Evolutionary conservation across 257 asterid species (phyloP).

Genomic region (Schizonepeta tenuifolia): DNA sequence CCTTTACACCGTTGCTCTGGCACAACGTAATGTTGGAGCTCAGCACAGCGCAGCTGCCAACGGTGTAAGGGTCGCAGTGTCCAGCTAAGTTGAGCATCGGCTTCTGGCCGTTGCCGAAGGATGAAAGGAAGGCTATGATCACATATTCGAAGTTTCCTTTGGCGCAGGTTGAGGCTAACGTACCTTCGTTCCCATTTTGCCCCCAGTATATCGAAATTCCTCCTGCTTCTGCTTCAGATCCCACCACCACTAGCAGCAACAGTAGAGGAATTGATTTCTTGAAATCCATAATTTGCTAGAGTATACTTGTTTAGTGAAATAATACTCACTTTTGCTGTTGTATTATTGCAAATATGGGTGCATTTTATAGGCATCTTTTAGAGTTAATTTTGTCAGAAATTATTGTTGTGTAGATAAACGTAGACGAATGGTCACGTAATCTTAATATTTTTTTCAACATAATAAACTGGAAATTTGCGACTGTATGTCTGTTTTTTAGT

Average conservation of each 20-base stretch:
- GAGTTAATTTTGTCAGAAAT: slow-evolving; percentile 35
- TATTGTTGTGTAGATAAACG: slow-evolving; percentile 18
- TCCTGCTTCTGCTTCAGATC: slow-evolving; percentile 60
- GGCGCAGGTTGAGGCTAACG: slow-evolving; percentile 55
- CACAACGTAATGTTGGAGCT: slow-evolving; percentile 54
- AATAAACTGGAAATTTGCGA: not conserved
- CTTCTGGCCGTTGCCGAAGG: slow-evolving; percentile 52
- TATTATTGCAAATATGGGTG: not conserved
- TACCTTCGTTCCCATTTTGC: slow-evolving; percentile 64
- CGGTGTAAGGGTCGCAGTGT: slow-evolving; percentile 60
- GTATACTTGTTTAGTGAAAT: not conserved
- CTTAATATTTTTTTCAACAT: not conserved
- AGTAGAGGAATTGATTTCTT: slow-evolving; percentile 32
- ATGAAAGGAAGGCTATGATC: slow-evolving; percentile 52
- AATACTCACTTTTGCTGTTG: slow-evolving; percentile 11
- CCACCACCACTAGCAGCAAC: slow-evolving; percentile 41
- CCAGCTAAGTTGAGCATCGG: slow-evolving; percentile 63
- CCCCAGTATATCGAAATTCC: slow-evolving; percentile 67
- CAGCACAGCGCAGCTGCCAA: slow-evolving; percentile 41
- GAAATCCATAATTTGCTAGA: slow-evolving; percentile 33
- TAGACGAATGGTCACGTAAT: slow-evolving; percentile 32
- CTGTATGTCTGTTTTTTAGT: not conserved
- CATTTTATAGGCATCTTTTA: slow-evolving; percentile 32
- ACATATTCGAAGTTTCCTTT: slow-evolving; percentile 53
- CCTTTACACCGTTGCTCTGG: slow-evolving; percentile 53